Evolutionary conservation across 2,329 filamentous ascomycete genomes (phyloP).

Genomic region (Lecanosticta acicola): DNA sequence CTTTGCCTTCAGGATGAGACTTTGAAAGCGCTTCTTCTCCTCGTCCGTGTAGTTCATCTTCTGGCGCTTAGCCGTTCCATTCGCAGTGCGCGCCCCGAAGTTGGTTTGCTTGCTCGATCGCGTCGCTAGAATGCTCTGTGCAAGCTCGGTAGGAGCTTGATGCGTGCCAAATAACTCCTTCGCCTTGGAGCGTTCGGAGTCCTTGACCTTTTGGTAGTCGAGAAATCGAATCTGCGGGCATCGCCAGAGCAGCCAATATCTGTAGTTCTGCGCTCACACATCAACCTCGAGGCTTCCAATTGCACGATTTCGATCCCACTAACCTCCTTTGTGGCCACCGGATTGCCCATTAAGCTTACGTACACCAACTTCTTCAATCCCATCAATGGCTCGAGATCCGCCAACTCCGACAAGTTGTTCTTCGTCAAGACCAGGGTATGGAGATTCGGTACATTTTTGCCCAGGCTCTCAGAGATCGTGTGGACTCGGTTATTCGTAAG

Average conservation of each 20-base stretch:
- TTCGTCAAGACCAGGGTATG: slow-evolving; percentile 73
- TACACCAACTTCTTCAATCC: slow-evolving; percentile 68
- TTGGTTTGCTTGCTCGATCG: slow-evolving; percentile 56
- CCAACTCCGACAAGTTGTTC: slow-evolving; percentile 77
- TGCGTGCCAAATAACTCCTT: slow-evolving; percentile 75
- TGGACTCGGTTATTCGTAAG: slow-evolving; percentile 83
- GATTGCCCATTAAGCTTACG: slow-evolving; percentile 77
- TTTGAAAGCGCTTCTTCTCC: slow-evolving; percentile 79
- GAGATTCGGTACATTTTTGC: slow-evolving; percentile 73
- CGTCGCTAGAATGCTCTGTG: slow-evolving; percentile 75
- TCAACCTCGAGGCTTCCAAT: neutral
- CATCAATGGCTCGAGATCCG: slow-evolving; percentile 76
- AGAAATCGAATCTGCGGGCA: slow-evolving; percentile 81
- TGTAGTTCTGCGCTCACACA: slow-evolving; percentile 65
- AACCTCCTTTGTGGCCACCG: slow-evolving; percentile 88
- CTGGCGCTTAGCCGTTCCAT: slow-evolving; percentile 37
- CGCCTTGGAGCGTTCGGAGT: slow-evolving; percentile 71
- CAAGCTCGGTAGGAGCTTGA: slow-evolving; percentile 72
- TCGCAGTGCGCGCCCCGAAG: slow-evolving; percentile 39
- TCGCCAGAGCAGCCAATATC: slow-evolving; percentile 84
- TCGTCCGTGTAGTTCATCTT: slow-evolving; percentile 63
- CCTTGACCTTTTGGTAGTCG: slow-evolving; percentile 87
- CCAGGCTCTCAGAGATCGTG: slow-evolving; percentile 69
- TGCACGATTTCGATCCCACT: slow-evolving; percentile 30
- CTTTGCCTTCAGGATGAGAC: slow-evolving; percentile 81